Conservation (phyloP, 2,329 filamentous ascomycete genomes). For the Sphaerostilbella broomeana region DNA sequence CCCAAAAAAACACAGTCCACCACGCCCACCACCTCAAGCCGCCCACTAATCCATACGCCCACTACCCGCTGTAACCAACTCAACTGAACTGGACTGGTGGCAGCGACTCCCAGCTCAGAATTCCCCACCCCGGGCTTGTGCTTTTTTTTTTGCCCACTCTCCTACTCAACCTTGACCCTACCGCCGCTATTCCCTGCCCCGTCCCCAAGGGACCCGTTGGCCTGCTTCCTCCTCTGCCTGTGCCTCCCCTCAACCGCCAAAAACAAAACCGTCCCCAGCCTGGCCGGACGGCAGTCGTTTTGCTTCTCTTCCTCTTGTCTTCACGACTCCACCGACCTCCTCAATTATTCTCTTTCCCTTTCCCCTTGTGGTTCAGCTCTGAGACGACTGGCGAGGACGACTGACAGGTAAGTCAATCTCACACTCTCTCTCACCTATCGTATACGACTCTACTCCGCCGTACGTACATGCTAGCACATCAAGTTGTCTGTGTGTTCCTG, state of each 20-base stretch:
- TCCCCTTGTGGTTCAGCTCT: conserved; percentile 16
- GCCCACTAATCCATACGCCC: no score
- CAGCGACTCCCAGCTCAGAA: conserved; percentile 7
- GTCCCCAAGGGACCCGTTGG: conserved; percentile 16
- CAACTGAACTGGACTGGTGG: no score
- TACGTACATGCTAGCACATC: conserved; percentile 23
- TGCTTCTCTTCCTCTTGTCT: conserved; percentile 23
- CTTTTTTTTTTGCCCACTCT: conserved; percentile 2
- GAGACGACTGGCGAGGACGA: conserved; percentile 12
- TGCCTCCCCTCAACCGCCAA: conserved; percentile 26
- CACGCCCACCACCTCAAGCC: no score
- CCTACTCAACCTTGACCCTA: conserved; percentile 20
- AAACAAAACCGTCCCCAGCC: conserved; percentile 28
- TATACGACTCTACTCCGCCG: background rate
- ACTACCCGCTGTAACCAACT: conserved; percentile 11
- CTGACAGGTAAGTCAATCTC: conserved; percentile 9
- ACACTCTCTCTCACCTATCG: conserved; percentile 4
- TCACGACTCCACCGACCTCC: conserved; percentile 31
- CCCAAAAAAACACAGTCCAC: no score
- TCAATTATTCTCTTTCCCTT: conserved; percentile 17
- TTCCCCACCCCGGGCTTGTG: conserved; percentile 10
- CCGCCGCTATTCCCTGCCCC: conserved; percentile 24
- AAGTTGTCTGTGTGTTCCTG: no score
- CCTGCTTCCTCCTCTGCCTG: background rate
- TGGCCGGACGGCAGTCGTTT: conserved; percentile 16